Base-by-base conservation (phyloP, 1,284 basidiomycete species). In the Cystobasidium sp. region DNA sequence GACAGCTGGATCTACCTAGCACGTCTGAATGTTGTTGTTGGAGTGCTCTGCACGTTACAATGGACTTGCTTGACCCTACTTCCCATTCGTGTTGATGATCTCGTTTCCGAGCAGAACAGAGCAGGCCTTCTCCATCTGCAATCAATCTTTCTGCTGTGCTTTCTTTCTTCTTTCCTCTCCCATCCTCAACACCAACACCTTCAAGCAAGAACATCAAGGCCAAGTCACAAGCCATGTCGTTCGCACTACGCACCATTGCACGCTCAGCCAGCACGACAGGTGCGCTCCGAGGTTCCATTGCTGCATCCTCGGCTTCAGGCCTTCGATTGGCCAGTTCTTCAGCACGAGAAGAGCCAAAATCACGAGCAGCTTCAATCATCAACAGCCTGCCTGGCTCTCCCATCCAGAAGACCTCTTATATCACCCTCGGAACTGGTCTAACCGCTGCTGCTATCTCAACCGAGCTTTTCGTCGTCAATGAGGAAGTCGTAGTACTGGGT, bases 391-490 rank as follows among this genome's bases (percentile, higher is more conserved):
- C 96, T 64, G 94, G 93, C 68, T 92, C 92, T 51, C 87, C 97
- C 83, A 87, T 96, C 85, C 93, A 94, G 83, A 98, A 98, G 87
- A 76, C 92, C 67, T 93, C 94, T 77, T 89, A 91, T 77, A 90
- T 95, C 81, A 87, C 97, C 81, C 89, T 97, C 76, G 93, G 94
- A 81, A 92, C 93, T 51, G 94, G 93, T 82, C 86, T 94, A 76
- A 86, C 91, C 76, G 96, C 95, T 39, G 89, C 94, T 22, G 95
- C 94, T 82, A 95, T 98, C 85, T 97, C 94, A 51, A 92, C 94
- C 83, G 96, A 99, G 85, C 89, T 98, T 74, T 98, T 97, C 83
- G 96, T 99, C 75, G 88, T 96, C 81, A 97, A 97, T 84, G 95
- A 97, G 85, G 94, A 97, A 86, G 90, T 91, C 46, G 82, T 83